Percentiles rank a stretch among this genome's conserved stretches.
These are phyloP conservation scores for Astrephomene gubernaculifera DNA, from an alignment of 139 green algal genomes.

Conservation along the genomic window DNA sequence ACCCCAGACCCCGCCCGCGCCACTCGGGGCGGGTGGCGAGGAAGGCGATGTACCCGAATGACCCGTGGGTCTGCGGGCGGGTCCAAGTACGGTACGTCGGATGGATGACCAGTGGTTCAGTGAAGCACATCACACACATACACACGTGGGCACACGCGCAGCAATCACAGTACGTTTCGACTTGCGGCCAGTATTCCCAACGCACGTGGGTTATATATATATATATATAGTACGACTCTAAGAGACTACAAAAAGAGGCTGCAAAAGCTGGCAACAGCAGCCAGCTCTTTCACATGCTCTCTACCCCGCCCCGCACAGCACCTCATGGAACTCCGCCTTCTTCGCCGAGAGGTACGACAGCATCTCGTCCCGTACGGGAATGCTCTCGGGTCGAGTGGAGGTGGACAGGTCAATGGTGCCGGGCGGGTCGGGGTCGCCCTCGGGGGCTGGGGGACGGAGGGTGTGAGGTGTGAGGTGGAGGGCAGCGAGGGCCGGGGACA, in stretches of 20 bases:
- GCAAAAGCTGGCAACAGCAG: too few species aligned
- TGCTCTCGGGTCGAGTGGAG: background rate
- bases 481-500: too few species aligned
- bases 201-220: too few species aligned
- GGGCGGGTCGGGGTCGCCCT: constrained; percentile 6
- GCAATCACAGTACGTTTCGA: background rate
- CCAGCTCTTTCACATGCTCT: too few species aligned
- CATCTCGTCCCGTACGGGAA: background rate
- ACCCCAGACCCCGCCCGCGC: constrained; percentile 14
- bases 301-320: too few species aligned
- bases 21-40: constrained; percentile 4
- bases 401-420: background rate
- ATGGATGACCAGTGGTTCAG: too few species aligned
- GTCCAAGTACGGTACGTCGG: too few species aligned
- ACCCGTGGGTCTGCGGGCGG: constrained; percentile 7
- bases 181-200: too few species aligned
- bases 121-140: background rate
- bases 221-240: too few species aligned
- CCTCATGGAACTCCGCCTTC: constrained; percentile 12
- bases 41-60: constrained; percentile 38
- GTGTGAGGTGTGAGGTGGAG: too few species aligned
- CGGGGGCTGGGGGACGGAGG: background rate
- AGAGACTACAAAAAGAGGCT: too few species aligned
- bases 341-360: constrained; percentile 18
- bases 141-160: background rate